Evolutionary conservation across 164 flowering plant species (phyloP), one percentile per base, ranked within the genome.

Genomic region (Aristolochia contorta): DNA sequence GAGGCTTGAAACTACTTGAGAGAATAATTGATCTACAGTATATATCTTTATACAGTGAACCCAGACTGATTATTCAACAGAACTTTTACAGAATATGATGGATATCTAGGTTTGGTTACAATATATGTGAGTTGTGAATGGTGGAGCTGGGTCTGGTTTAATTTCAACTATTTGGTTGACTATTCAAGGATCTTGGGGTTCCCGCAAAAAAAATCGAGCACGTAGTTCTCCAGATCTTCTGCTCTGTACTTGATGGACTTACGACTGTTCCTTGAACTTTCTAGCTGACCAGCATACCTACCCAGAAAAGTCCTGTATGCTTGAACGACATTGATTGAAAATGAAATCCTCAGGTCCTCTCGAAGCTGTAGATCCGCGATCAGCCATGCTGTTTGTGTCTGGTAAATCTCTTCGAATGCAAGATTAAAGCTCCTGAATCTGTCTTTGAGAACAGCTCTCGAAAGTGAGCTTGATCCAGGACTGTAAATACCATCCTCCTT

Each of bases 401-500:
- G 82, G 74, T 91, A 86, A n/a, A 86, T 76, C 48, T 91, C 96
- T 64, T 87, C 97, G 57, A 91, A 91, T 1, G 84, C 80, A 9
- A 70, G 63, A 66, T 80, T 75, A 33, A 91, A 87, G 66, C 64
- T 72, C 62, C 72, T 71, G 23, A 86, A 68, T 61, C 88, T 78
- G 53, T 86, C 94, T 60, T 79, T 86, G 19, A 82, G 74, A 27
- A 72, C 70, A 0, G 76, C 60, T 71, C 64, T 82, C n/a, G 84
- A 82, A 47, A 67, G 24, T 10, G 82, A 70, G 56, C 47, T 64
- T 18, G 83, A 78, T 43, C 80, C 72, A 0, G 78, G 65, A 56
- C 69, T 68, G 20, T 66, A 49, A 43, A 74, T 47, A 21, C 88
- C 83, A 5, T 88, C 92, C 12, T 82, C 86, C 62, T 61, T 86